Conservation (phyloP, 441 rosid genomes). For the Rhodomyrtus psidioides region DNA sequence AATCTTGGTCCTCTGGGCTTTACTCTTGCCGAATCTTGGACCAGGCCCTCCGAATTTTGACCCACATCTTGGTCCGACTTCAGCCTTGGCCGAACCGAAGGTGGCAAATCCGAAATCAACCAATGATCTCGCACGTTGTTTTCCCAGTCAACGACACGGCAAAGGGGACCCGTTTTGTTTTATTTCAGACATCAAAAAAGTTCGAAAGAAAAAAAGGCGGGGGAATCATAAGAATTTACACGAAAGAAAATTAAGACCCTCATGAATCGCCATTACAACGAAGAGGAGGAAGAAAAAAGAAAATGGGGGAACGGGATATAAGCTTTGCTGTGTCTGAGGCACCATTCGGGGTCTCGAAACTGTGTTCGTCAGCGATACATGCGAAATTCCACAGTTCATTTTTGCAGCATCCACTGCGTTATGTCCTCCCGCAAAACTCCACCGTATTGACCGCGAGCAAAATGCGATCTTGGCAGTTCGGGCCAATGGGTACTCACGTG, state of each 20-base stretch:
- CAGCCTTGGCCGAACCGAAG: background rate
- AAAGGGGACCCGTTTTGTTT: background rate
- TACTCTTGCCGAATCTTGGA: too few species aligned
- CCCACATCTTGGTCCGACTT: background rate
- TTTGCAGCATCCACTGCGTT: slow-evolving; percentile 57
- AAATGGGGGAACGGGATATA: background rate
- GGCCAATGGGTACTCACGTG: slow-evolving; percentile 21
- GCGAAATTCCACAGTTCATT: slow-evolving; percentile 13
- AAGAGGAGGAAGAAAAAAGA: background rate
- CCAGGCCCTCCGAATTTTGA: too few species aligned
- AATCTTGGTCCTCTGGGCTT: background rate
- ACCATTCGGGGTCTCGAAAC: background rate
- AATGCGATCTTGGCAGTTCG: slow-evolving; percentile 14
- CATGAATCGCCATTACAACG: background rate
- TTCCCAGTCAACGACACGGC: background rate
- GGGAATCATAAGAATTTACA: background rate
- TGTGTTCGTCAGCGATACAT: background rate
- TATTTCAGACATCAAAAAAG: background rate
- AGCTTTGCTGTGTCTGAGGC: background rate
- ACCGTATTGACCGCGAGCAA: slow-evolving; percentile 16
- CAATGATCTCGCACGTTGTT: background rate
- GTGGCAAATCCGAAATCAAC: background rate
- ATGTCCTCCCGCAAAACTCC: slow-evolving; percentile 65
- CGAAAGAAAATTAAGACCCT: background rate
- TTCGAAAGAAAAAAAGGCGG: background rate